Conservation (phyloP, 1,284 basidiomycete species). For the Tremellales sp. region DNA sequence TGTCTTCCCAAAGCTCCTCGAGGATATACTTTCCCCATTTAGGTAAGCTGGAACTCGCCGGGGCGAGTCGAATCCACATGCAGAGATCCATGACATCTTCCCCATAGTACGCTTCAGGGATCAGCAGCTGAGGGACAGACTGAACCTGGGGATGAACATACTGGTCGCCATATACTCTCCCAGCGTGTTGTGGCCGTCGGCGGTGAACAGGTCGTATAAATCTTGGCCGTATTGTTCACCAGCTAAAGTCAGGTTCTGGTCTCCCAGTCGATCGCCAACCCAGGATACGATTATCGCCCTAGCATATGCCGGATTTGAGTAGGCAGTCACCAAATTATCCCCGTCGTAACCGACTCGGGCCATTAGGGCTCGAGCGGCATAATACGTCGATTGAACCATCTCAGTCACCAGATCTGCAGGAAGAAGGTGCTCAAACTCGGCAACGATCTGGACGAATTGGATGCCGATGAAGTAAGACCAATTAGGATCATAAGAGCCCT, state of each 20-base stretch:
- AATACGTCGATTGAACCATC: conserved; percentile 14
- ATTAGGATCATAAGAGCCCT: conserved; percentile 19
- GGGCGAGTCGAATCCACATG: conserved; percentile 15
- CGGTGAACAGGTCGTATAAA: conserved; percentile 18
- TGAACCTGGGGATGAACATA: conserved; percentile 3
- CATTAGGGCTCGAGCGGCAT: conserved; percentile 16
- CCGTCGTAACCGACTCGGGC: conserved; percentile 18
- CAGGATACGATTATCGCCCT: conserved; percentile 13
- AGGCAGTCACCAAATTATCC: conserved; percentile 21
- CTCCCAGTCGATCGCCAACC: conserved; percentile 12
- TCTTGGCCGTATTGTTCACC: conserved; percentile 15
- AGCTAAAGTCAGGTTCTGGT: conserved; percentile 13
- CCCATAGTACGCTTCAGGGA: conserved; percentile 13
- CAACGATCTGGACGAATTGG: conserved; percentile 16
- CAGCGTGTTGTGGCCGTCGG: conserved; percentile 13
- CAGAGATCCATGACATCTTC: conserved; percentile 10
- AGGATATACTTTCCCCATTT: conserved; percentile 12
- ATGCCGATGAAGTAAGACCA: conserved; percentile 19
- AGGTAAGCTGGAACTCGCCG: conserved; percentile 8
- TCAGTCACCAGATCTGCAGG: conserved; percentile 7
- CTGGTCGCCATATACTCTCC: conserved; percentile 19
- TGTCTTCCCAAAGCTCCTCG: conserved; percentile 14
- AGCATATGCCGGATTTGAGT: conserved; percentile 16
- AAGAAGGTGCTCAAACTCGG: conserved; percentile 16
- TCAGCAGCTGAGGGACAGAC: background rate